A percentile compares a stretch with the other conserved stretches of the same genome.
These are phyloP conservation scores for Hyaloscypha hepaticicola DNA, from an alignment of 495 filamentous ascomycete genomes.

Conservation along the genomic window DNA sequence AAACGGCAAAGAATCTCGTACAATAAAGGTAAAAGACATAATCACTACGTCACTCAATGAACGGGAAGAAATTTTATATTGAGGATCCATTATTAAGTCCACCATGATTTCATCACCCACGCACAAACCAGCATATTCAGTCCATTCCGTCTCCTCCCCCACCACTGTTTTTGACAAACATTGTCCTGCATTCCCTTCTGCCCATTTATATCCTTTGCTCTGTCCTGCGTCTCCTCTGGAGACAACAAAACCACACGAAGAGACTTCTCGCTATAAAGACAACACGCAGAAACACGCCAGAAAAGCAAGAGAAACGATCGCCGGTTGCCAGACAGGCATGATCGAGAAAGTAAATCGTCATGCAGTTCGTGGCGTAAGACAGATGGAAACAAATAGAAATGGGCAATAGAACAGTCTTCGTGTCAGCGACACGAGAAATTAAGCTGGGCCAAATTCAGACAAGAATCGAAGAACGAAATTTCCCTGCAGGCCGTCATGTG, in stretches of 20 bases:
- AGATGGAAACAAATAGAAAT: constrained; percentile 34
- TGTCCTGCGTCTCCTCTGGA: constrained; percentile 28
- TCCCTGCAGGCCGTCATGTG: constrained; percentile 35
- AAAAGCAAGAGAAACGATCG: constrained; percentile 37
- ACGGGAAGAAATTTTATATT: constrained; percentile 4
- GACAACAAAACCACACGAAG: constrained; percentile 28
- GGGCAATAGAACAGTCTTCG: constrained; percentile 39
- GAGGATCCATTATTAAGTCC: constrained; percentile 29
- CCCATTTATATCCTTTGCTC: constrained; percentile 19
- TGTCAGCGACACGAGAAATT: constrained; percentile 43
- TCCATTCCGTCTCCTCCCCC: constrained; percentile 6
- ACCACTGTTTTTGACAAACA: constrained; percentile 8
- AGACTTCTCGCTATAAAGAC: constrained; percentile 17
- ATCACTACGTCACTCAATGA: background rate
- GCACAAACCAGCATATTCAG: constrained; percentile 23
- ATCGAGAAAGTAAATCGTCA: constrained; percentile 49
- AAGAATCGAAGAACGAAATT: constrained; percentile 36
- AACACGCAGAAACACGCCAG: constrained; percentile 30
- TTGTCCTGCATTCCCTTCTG: background rate
- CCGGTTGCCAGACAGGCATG: constrained; percentile 53
- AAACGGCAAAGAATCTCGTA: no score
- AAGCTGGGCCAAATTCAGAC: constrained; percentile 40
- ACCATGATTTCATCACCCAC: constrained; percentile 27
- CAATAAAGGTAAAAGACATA: background rate
- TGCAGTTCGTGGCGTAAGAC: constrained; percentile 47